Conservation (phyloP, 2,329 filamentous ascomycete genomes). For the Claviceps sp. region DNA sequence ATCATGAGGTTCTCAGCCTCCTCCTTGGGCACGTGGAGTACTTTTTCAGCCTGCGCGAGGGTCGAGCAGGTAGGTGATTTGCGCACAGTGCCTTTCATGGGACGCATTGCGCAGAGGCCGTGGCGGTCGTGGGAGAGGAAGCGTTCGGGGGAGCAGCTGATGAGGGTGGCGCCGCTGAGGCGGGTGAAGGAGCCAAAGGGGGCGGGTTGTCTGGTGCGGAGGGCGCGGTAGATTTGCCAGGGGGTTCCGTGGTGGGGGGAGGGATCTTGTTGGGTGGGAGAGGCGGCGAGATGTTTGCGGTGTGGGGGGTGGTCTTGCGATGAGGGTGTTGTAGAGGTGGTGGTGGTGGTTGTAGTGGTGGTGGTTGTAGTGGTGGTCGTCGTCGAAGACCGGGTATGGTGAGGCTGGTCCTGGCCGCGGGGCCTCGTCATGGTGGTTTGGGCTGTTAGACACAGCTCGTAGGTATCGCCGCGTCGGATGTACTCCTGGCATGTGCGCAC, state of each 20-base stretch:
- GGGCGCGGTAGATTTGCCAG: slow-evolving; percentile 60
- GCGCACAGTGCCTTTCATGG: slow-evolving; percentile 93
- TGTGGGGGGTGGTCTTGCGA: neutral
- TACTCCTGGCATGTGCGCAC: slow-evolving; percentile 56
- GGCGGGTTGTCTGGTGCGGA: slow-evolving; percentile 61
- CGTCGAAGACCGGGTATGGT: slow-evolving; percentile 7
- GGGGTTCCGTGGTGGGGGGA: slow-evolving; percentile 19
- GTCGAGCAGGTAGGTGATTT: slow-evolving; percentile 55
- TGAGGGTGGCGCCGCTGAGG: slow-evolving; percentile 54
- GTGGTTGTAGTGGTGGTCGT: neutral
- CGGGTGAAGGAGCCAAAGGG: slow-evolving; percentile 75
- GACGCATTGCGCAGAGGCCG: slow-evolving; percentile 64
- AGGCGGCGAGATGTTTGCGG: neutral
- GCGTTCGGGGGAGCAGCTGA: slow-evolving; percentile 78
- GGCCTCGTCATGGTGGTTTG: slow-evolving; percentile 50
- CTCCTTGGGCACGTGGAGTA: slow-evolving; percentile 75
- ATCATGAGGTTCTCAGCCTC: slow-evolving; percentile 97
- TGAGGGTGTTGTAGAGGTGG: neutral
- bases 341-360: neutral
- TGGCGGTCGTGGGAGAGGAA: slow-evolving; percentile 50
- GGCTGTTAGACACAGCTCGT: slow-evolving; percentile 73
- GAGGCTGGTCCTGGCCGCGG: slow-evolving; percentile 28
- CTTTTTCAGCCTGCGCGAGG: slow-evolving; percentile 53
- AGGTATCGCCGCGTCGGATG: slow-evolving; percentile 67
- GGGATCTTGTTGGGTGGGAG: neutral